Evolutionary conservation across 23 red algal genomes (phyloP), one percentile per base, ranked within the genome.

Genomic region (Agarophyton chilense): DNA sequence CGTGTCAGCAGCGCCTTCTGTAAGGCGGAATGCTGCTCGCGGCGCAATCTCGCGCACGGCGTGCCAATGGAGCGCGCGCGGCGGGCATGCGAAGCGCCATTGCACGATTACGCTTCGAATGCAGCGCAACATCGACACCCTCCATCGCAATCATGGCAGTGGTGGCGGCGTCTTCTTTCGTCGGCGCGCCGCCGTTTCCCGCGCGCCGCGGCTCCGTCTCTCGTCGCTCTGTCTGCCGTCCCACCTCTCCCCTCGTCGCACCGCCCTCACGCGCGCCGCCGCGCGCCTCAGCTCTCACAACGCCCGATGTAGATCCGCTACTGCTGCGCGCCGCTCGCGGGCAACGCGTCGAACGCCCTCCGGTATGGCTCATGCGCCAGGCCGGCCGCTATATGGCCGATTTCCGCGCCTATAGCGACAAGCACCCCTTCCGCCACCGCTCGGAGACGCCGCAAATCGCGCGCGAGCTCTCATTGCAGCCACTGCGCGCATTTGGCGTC

Each of bases 351-450:
- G 39, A 78, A 0, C 84, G 95, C 6, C 95, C 95, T 33, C 95
- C 95, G 2, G 95, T 98, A 18, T 98, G 95, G 95, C 72, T 98
- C 75, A 98, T 98, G 95, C 90, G 95, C 45, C 95, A 98, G 85
- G 95, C 95, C 10, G 95, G 95, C 47, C 84, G 95, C 58, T 98
- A 98, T 86, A 98, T 98, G 95, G 35, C 72, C 52, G 83, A 79
- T 5, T 98, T 98, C 54, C 95, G 95, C 72, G 73, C 47, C 19
- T 98, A 91, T 44, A 84, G 72, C 28, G 90, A 94, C 3, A 77
- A 70, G 49, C 74, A 86, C 56, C 81, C 95, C 11, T 98, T 98
- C 64, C 90, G 95, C 18, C 54, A 92, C 42, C 90, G 95, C 77
- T 90, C 91, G 35, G 95, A 98, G 62, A 94, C 84, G 22, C 90